Conservation (phyloP, 2,329 filamentous ascomycete genomes). For the Fonsecaea pugnacius region DNA sequence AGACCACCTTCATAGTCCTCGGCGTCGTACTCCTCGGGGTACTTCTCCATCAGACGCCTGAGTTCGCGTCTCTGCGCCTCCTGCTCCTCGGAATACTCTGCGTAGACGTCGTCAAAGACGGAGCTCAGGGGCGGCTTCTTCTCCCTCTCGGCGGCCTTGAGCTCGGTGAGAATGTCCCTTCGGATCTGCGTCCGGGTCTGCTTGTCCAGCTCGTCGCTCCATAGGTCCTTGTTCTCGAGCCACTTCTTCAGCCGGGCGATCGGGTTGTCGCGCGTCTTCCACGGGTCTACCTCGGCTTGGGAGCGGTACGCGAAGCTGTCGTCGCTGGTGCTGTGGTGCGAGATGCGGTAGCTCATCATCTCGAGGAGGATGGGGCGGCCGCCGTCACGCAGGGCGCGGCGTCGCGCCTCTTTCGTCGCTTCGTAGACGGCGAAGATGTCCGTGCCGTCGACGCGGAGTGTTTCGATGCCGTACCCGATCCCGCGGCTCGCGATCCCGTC, state of each 20-base stretch:
- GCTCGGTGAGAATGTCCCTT: constrained; percentile 79
- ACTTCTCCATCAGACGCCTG: constrained; percentile 73
- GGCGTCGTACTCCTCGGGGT: constrained; percentile 90
- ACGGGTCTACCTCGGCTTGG: constrained; percentile 88
- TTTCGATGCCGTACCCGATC: constrained; percentile 88
- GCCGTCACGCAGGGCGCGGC: constrained; percentile 77
- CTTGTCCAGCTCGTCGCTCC: constrained; percentile 83
- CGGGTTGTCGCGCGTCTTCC: constrained; percentile 87
- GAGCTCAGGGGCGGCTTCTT: constrained; percentile 59
- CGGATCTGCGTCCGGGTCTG: constrained; percentile 67
- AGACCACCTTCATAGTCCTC: constrained; percentile 74
- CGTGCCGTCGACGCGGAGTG: constrained; percentile 87
- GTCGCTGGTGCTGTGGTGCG: constrained; percentile 94
- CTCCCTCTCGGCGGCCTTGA: constrained; percentile 68
- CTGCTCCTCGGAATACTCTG: constrained; percentile 78
- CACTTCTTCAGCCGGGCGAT: constrained; percentile 84
- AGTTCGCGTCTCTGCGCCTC: constrained; percentile 76
- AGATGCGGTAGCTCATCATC: constrained; percentile 95
- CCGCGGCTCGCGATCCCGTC: constrained; percentile 88
- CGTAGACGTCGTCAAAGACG: constrained; percentile 85
- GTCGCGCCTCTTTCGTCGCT: constrained; percentile 75
- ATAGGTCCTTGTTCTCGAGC: constrained; percentile 79
- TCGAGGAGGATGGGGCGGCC: constrained; percentile 85
- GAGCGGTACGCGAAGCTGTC: constrained; percentile 96
- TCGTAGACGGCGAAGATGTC: constrained; percentile 88